Conservation (phyloP, 352 stramenopile genomes). For the Globisporangium polare region DNA sequence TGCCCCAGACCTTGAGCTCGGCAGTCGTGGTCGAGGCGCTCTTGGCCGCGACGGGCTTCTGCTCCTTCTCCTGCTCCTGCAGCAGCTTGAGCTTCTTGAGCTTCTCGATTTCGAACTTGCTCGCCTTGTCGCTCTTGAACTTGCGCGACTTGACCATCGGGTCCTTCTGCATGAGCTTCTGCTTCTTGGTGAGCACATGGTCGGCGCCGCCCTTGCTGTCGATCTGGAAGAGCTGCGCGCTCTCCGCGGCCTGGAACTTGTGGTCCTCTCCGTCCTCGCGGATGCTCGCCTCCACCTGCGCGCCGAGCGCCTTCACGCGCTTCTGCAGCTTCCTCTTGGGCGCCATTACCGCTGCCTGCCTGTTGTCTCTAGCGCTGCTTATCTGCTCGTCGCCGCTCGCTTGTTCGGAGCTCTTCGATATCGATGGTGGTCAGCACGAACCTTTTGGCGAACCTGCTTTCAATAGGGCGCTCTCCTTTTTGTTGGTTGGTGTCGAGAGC, state of each 20-base stretch:
- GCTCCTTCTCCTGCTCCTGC: constrained; percentile 13
- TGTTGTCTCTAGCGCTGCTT: background rate
- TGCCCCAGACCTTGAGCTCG: constrained; percentile 35
- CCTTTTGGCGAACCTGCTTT: background rate
- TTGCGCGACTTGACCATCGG: constrained; percentile 72
- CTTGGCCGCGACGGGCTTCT: constrained; percentile 1
- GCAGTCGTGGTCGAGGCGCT: constrained; percentile 12
- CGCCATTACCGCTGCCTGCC: constrained; percentile 27
- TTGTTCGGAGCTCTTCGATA: background rate
- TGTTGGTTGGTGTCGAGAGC: too few species aligned
- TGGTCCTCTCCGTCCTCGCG: constrained; percentile 72
- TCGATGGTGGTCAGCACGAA: background rate
- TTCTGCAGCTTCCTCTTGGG: constrained; percentile 56
- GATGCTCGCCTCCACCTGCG: constrained; percentile 74
- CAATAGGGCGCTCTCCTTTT: too few species aligned
- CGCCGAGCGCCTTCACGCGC: constrained; percentile 62
- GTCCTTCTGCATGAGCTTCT: constrained; percentile 65
- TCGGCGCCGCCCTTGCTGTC: constrained; percentile 57
- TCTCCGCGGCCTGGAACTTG: constrained; percentile 69
- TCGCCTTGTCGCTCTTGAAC: constrained; percentile 55
- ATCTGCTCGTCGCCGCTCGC: background rate
- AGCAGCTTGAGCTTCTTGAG: constrained; percentile 56
- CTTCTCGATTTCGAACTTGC: constrained; percentile 47
- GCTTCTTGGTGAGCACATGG: constrained; percentile 57
- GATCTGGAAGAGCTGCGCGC: constrained; percentile 77